A percentile compares a stretch with the other conserved stretches of the same genome.
Evolutionary conservation across 2,329 filamentous ascomycete genomes (phyloP).

Genomic region (Aureobasidium leucospermi): DNA sequence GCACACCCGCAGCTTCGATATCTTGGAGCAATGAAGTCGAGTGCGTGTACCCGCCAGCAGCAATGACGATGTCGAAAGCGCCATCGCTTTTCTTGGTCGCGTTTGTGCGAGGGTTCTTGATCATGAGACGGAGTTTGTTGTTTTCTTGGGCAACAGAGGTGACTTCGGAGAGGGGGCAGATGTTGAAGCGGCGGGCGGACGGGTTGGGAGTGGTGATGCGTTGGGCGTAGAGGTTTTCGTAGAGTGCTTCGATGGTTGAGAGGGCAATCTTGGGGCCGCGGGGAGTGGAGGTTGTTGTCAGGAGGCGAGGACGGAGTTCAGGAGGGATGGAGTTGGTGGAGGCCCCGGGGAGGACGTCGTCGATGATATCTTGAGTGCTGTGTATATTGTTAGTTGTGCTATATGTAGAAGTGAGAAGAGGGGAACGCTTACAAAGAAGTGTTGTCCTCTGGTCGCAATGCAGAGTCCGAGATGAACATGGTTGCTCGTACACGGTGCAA

Average conservation of each 20-base stretch:
- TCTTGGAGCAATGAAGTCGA: not conserved
- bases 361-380: slow-evolving; percentile 16
- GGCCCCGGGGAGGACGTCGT: not conserved
- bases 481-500: slow-evolving; percentile 17
- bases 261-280: slow-evolving; percentile 19
- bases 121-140: slow-evolving; percentile 15
- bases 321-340: not conserved
- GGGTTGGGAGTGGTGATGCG: slow-evolving; percentile 18
- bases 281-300: not conserved
- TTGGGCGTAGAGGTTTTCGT: slow-evolving; percentile 21
- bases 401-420: not conserved
- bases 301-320: not conserved
- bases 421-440: slow-evolving; percentile 17
- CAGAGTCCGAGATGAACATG: slow-evolving; percentile 20
- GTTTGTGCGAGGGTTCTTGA: slow-evolving; percentile 17
- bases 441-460: slow-evolving; percentile 20
- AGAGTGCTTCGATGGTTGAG: slow-evolving; percentile 19
- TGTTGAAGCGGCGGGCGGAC: slow-evolving; percentile 19
- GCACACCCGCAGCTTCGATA: not conserved
- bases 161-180: slow-evolving; percentile 16
- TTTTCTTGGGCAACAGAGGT: slow-evolving; percentile 7
- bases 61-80: slow-evolving; percentile 19
- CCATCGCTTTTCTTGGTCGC: not conserved
- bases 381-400: not conserved
- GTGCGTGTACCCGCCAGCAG: slow-evolving; percentile 17